Evolutionary conservation across 306 rosid species (phyloP).

Genomic region (Astragalus membranaceus): DNA sequence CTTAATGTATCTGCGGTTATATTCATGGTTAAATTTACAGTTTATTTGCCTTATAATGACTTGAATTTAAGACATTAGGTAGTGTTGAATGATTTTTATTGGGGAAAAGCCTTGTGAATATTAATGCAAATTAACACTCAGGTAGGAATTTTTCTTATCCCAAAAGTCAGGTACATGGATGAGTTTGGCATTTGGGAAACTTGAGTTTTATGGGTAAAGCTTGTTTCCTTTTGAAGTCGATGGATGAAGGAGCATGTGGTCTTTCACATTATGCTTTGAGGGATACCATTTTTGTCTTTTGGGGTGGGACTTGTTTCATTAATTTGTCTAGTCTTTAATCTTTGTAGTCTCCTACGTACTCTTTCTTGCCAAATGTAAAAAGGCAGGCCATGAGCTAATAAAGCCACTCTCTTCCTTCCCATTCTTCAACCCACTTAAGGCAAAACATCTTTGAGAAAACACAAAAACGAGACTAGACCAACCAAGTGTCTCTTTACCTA

Average conservation of each 20-base stretch:
- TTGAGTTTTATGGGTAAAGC: constrained; percentile 26
- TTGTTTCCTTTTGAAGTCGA: constrained; percentile 34
- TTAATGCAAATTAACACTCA: neutral
- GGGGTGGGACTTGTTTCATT: constrained; percentile 13
- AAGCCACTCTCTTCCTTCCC: constrained; percentile 26
- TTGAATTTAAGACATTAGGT: no score
- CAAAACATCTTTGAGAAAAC: constrained; percentile 13
- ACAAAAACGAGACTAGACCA: neutral
- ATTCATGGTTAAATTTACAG: no score
- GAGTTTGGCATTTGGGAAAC: constrained; percentile 15
- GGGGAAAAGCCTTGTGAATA: neutral
- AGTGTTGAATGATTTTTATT: no score
- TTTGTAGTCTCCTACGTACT: constrained; percentile 24
- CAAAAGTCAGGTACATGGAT: neutral
- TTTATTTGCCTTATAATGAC: no score
- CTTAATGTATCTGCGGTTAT: no score
- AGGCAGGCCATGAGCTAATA: constrained; percentile 33
- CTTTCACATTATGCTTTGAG: constrained; percentile 29
- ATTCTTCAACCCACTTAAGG: constrained; percentile 26
- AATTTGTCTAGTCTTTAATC: constrained; percentile 37
- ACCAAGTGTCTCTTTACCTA: no score
- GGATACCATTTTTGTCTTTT: constrained; percentile 31
- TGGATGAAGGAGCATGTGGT: constrained; percentile 28
- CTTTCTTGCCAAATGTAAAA: constrained; percentile 29
- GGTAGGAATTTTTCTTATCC: neutral